Evolutionary conservation across 164 flowering plant species (phyloP).

Genomic region (Nymphaea colorata): DNA sequence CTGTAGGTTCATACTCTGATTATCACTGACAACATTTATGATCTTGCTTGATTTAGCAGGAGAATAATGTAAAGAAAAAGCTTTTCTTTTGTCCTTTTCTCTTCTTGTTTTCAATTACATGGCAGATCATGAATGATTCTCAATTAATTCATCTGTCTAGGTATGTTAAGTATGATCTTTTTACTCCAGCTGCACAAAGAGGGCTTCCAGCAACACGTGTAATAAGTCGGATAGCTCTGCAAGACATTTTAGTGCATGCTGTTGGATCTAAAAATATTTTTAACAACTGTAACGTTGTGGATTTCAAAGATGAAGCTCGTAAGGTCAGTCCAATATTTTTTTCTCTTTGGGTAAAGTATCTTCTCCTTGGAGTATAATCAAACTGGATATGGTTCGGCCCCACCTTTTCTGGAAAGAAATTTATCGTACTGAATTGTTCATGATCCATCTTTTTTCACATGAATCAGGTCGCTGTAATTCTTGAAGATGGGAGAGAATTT

Average conservation of each 20-base stretch:
- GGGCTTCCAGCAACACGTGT: conserved; percentile 27
- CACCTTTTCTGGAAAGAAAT: too few relatives aligned
- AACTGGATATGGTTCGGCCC: too few relatives aligned
- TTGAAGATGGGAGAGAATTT: conserved; percentile 16
- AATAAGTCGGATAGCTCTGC: conserved; percentile 19
- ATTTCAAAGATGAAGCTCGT: conserved; percentile 18
- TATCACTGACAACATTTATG: too few relatives aligned
- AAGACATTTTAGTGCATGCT: conserved; percentile 20
- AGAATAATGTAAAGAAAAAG: too few relatives aligned
- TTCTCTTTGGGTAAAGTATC: too few relatives aligned
- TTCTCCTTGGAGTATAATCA: too few relatives aligned
- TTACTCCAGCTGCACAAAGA: conserved; percentile 20
- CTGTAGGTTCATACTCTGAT: too few relatives aligned
- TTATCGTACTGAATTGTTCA: background rate
- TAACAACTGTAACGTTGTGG: conserved; percentile 20
- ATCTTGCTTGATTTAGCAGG: too few relatives aligned
- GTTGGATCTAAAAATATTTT: conserved; percentile 17
- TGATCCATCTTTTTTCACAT: background rate
- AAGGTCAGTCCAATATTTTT: conserved; percentile 11
- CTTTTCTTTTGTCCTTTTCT: too few relatives aligned
- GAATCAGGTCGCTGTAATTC: conserved; percentile 18
- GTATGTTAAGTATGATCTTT: conserved; percentile 19
- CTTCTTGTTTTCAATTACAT: too few relatives aligned
- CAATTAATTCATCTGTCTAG: background rate
- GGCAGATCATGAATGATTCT: too few relatives aligned